phyloP scores from a whole-genome alignment of 2,329 filamentous ascomycete species.

The Colletotrichum tanaceti region DNA sequence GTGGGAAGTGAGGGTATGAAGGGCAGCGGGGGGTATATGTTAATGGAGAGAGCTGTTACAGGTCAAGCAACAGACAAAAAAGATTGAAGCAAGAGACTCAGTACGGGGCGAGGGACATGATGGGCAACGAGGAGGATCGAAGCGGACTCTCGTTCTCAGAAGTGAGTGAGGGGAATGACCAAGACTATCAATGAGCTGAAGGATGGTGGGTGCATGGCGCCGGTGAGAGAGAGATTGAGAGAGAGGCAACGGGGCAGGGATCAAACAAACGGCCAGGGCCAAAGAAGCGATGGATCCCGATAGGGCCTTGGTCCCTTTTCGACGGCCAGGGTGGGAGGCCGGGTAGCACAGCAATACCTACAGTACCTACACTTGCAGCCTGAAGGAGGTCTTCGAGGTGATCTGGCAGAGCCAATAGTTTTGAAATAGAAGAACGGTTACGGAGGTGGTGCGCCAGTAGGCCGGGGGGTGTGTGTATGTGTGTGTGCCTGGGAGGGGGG shows the following conservation, averaged over 20 bases:
- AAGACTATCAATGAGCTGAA: constrained; percentile 40
- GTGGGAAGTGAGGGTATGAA: constrained; percentile 26
- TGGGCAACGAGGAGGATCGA: constrained; percentile 17
- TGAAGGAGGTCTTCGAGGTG: constrained; percentile 29
- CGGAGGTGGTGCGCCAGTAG: constrained; percentile 19
- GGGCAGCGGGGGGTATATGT: neutral
- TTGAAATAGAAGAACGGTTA: constrained; percentile 24
- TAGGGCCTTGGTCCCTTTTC: neutral
- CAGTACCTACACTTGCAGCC: constrained; percentile 25
- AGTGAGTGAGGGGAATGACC: constrained; percentile 35
- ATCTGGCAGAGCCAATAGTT: constrained; percentile 31
- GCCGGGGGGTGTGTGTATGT: constrained; percentile 8
- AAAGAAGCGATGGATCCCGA: too few relatives aligned
- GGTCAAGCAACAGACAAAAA: neutral
- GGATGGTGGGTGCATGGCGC: constrained; percentile 12
- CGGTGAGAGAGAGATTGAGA: constrained; percentile 12
- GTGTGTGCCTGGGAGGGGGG: constrained; percentile 25
- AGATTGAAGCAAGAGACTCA: constrained; percentile 13
- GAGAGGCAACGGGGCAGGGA: too few relatives aligned
- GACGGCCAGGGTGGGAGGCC: neutral
- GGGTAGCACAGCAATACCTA: constrained; percentile 30
- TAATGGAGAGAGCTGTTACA: neutral
- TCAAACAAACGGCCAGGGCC: too few relatives aligned
- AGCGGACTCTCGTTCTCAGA: constrained; percentile 3
- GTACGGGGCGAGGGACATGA: neutral